phyloP scores from a whole-genome alignment of 164 flowering plant genomes.

The Aristolochia contorta region DNA sequence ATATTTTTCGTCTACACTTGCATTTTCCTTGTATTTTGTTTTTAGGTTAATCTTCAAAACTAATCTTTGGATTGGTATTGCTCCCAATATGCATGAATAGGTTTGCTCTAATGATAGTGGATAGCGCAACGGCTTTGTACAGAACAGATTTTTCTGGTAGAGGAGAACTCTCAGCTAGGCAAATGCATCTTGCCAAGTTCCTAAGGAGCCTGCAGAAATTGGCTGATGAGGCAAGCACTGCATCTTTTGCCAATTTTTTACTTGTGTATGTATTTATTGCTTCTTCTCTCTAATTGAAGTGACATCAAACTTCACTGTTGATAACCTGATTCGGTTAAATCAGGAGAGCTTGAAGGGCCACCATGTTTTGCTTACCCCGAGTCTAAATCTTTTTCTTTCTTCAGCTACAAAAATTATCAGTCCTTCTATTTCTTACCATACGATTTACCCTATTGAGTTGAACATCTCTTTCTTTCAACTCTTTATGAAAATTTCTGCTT shows the following conservation, averaged over 20 bases:
- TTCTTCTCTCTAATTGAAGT: too few relatives aligned
- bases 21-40: background rate
- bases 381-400: too few relatives aligned
- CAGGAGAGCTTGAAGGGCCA: too few relatives aligned
- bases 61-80: background rate
- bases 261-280: too few relatives aligned
- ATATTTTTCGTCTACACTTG: background rate
- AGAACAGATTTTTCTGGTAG: slow-evolving; percentile 92
- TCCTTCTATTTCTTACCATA: too few relatives aligned
- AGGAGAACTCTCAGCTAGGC: slow-evolving; percentile 94
- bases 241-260: background rate
- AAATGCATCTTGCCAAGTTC: slow-evolving; percentile 46
- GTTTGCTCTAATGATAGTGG: slow-evolving; percentile 90
- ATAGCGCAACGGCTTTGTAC: slow-evolving; percentile 90
- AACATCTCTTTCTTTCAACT: too few relatives aligned
- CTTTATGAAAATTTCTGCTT: too few relatives aligned
- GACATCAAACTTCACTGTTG: too few relatives aligned
- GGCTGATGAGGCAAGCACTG: slow-evolving; percentile 73
- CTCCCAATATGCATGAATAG: slow-evolving; percentile 16
- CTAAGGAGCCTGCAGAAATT: slow-evolving; percentile 70
- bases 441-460: too few relatives aligned
- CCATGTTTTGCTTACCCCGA: too few relatives aligned
- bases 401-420: too few relatives aligned
- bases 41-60: background rate
- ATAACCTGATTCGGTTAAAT: too few relatives aligned